Percentiles rank a stretch among this genome's conserved stretches.
These are phyloP conservation scores for Butyriboletus loyo DNA, from an alignment of 768 basidiomycete genomes.

Conservation along the genomic window DNA sequence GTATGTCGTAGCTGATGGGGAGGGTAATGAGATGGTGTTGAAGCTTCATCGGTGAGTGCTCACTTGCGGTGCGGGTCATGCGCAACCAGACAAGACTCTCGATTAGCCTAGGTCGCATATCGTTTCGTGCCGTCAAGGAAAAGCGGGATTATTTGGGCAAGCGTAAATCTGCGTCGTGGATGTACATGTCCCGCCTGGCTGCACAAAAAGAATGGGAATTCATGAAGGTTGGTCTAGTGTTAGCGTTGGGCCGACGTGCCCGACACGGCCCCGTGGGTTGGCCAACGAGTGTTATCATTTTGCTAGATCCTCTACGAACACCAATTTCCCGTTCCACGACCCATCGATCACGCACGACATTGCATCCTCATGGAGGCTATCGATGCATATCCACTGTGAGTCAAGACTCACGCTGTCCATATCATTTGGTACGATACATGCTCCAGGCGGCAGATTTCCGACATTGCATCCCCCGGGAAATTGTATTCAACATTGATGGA, in stretches of 20 bases:
- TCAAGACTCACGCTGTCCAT: neutral
- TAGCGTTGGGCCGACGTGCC: neutral
- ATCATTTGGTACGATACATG: neutral
- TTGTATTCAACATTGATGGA: slow-evolving; percentile 94
- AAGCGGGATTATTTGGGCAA: slow-evolving; percentile 97
- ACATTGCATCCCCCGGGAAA: slow-evolving; percentile 81
- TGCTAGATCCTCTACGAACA: slow-evolving; percentile 85
- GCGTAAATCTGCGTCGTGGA: slow-evolving; percentile 95
- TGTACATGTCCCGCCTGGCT: slow-evolving; percentile 97
- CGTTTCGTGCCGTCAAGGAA: slow-evolving; percentile 93
- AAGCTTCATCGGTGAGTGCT: slow-evolving; percentile 81
- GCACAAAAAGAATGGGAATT: slow-evolving; percentile 99
- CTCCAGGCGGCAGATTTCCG: slow-evolving; percentile 78
- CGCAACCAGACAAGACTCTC: slow-evolving; percentile 2
- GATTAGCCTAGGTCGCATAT: slow-evolving; percentile 88
- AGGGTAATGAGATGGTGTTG: slow-evolving; percentile 83
- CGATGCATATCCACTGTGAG: slow-evolving; percentile 91
- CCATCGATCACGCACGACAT: slow-evolving; percentile 93
- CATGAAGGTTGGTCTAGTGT: slow-evolving; percentile 72
- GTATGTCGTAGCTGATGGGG: slow-evolving; percentile 82
- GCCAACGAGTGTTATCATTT: neutral
- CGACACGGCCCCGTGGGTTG: neutral
- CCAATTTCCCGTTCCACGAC: slow-evolving; percentile 88
- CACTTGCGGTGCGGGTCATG: neutral
- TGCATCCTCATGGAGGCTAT: slow-evolving; percentile 96